A percentile compares a stretch with the other conserved stretches of the same genome.
Evolutionary conservation across 2,329 filamentous ascomycete genomes (phyloP).

Genomic region (Aureobasidium zeae): DNA sequence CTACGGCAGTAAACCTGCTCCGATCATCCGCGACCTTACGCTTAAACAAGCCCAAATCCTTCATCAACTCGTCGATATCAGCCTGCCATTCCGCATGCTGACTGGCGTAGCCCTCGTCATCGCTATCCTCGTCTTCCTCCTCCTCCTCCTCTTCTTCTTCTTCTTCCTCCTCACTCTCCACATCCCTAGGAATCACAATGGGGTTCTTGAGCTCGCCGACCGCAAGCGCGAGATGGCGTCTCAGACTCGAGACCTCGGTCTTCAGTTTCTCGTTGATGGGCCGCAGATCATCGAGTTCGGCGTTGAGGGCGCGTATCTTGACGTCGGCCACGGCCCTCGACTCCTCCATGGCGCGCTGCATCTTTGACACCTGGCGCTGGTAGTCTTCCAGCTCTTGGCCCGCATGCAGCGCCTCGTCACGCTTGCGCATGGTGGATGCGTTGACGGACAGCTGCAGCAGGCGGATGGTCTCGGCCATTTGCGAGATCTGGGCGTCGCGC

Average conservation of each 20-base stretch:
- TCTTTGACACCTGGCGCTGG: constrained; percentile 75
- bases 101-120: constrained; percentile 38
- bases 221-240: constrained; percentile 79
- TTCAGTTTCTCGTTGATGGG: constrained; percentile 49
- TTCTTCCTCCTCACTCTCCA: constrained; percentile 13
- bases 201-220: constrained; percentile 83
- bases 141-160: constrained; percentile 38
- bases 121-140: constrained; percentile 49
- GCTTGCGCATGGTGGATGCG: constrained; percentile 52
- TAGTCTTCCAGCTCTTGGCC: constrained; percentile 89
- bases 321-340: constrained; percentile 79
- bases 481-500: constrained; percentile 83
- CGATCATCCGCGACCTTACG: constrained; percentile 81
- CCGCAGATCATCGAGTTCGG: constrained; percentile 40
- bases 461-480: constrained; percentile 94
- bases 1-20: constrained; percentile 46
- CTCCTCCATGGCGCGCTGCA: constrained; percentile 97
- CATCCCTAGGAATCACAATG: constrained; percentile 50
- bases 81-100: constrained; percentile 50
- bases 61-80: constrained; percentile 75
- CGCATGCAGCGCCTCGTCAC: constrained; percentile 60
- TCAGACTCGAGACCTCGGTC: constrained; percentile 71
- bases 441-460: constrained; percentile 66
- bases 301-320: constrained; percentile 75
- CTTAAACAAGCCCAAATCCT: constrained; percentile 70